Conservation (phyloP, 306 rosid species). For the Trichosanthes cucumerina region DNA sequence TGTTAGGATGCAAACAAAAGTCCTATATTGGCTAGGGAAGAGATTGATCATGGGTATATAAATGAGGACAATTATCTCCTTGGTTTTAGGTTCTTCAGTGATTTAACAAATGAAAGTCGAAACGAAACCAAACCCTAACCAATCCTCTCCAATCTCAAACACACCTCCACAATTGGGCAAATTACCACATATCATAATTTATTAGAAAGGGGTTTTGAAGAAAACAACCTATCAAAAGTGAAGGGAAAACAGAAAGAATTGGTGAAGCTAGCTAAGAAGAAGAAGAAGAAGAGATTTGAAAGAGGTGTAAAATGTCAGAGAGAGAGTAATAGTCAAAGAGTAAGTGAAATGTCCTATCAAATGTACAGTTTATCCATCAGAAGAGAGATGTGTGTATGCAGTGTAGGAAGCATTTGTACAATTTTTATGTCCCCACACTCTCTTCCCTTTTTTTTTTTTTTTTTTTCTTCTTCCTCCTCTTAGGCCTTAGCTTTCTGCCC, state of each 20-base stretch:
- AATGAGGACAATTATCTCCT: too few relatives aligned
- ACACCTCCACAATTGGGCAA: background rate
- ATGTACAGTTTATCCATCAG: conserved; percentile 7
- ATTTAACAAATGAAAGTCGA: too few relatives aligned
- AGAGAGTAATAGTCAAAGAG: conserved; percentile 9
- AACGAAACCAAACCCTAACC: background rate
- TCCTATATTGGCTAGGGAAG: too few relatives aligned
- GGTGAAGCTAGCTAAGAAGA: background rate
- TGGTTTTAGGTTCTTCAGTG: too few relatives aligned
- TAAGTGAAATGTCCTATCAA: conserved; percentile 14
- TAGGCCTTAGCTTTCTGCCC: background rate
- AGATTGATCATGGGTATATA: too few relatives aligned
- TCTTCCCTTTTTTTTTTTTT: background rate
- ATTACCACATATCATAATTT: too few relatives aligned
- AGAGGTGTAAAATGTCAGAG: background rate
- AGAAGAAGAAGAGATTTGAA: background rate
- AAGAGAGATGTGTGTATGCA: conserved; percentile 8
- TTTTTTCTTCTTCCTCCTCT: background rate
- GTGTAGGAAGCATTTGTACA: conserved; percentile 8
- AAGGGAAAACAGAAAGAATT: background rate
- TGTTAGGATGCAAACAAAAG: too few relatives aligned
- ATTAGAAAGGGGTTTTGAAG: background rate
- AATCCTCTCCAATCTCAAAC: background rate
- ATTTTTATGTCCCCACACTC: background rate
- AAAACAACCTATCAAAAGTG: background rate